Conservation (phyloP, 805 yeast genomes). For the Kodamaea sagamina region DNA sequence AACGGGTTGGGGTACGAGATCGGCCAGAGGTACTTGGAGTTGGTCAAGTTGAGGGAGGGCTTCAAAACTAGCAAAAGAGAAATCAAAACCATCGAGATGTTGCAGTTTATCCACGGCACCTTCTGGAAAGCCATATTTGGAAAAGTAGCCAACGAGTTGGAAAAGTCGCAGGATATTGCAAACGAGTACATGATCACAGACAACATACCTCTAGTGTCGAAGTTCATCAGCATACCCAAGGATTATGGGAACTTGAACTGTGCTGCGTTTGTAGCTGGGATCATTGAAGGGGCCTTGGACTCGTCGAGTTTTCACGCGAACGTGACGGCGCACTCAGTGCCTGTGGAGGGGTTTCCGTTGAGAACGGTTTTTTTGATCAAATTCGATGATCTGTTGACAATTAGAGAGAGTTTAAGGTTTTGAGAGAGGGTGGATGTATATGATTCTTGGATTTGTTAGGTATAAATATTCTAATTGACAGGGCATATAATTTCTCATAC, state of each 20-base stretch:
- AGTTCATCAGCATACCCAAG: conserved; percentile 73
- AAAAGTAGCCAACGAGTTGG: conserved; percentile 69
- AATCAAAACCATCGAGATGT: conserved; percentile 60
- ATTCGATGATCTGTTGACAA: conserved; percentile 59
- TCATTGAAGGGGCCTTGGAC: conserved; percentile 80
- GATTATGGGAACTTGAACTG: conserved; percentile 79
- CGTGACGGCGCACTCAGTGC: conserved; percentile 83
- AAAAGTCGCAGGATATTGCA: conserved; percentile 67
- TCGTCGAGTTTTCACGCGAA: conserved; percentile 68
- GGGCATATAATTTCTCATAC: no score
- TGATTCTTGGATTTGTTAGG: no score
- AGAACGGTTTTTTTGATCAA: conserved; percentile 77
- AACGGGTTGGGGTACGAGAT: conserved; percentile 77
- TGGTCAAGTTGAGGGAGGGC: conserved; percentile 69
- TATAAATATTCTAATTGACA: no score
- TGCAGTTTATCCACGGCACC: conserved; percentile 70
- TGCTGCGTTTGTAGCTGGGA: conserved; percentile 82
- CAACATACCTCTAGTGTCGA: conserved; percentile 67
- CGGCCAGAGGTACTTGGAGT: conserved; percentile 71
- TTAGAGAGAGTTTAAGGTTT: conserved; percentile 53
- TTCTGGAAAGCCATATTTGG: conserved; percentile 79
- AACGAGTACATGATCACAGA: conserved; percentile 80
- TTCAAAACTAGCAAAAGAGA: conserved; percentile 63
- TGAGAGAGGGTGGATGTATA: not conserved
- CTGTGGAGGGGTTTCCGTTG: conserved; percentile 55